Conservation (phyloP, 2,329 filamentous ascomycete species). For the Cladorrhinum sp. region DNA sequence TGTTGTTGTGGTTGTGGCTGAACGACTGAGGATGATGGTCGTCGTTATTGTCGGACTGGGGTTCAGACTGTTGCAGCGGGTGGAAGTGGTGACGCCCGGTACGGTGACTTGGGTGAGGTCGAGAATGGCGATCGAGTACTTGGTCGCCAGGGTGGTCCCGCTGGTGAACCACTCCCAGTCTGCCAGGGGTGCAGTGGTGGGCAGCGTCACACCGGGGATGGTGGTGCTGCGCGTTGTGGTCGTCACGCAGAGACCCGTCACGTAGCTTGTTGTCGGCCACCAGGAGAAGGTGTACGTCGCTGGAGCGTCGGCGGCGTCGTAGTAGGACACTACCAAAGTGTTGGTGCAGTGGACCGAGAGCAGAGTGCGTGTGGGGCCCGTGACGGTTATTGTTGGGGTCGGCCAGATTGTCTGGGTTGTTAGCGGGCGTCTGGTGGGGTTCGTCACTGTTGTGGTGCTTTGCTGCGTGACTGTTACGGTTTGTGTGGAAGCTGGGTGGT, state of each 20-base stretch:
- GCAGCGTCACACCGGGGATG: slow-evolving; percentile 13
- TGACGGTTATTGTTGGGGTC: slow-evolving; percentile 11
- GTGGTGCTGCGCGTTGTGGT: slow-evolving; percentile 16
- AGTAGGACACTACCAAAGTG: slow-evolving; percentile 15
- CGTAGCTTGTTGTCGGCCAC: slow-evolving; percentile 3
- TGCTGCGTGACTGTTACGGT: slow-evolving; percentile 1
- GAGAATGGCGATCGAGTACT: slow-evolving; percentile 11
- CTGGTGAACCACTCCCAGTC: slow-evolving; percentile 20
- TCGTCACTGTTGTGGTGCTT: slow-evolving; percentile 8
- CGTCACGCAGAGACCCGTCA: slow-evolving; percentile 14
- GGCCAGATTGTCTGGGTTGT: slow-evolving; percentile 3
- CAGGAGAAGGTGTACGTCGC: slow-evolving; percentile 12
- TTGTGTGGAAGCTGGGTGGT: neutral
- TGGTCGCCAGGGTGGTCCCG: slow-evolving; percentile 9
- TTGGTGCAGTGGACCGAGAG: slow-evolving; percentile 17
- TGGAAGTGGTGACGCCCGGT: neutral
- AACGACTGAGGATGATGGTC: neutral
- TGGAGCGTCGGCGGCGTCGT: neutral
- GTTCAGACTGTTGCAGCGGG: slow-evolving; percentile 5
- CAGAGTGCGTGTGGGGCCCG: neutral
- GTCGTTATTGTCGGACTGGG: neutral
- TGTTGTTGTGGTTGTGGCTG: neutral
- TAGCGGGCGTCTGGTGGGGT: neutral
- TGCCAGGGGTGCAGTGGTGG: neutral
- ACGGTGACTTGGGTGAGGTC: neutral